Conservation (phyloP, 192 early-diverging fungal genomes). For the Linnemannia zychae region DNA sequence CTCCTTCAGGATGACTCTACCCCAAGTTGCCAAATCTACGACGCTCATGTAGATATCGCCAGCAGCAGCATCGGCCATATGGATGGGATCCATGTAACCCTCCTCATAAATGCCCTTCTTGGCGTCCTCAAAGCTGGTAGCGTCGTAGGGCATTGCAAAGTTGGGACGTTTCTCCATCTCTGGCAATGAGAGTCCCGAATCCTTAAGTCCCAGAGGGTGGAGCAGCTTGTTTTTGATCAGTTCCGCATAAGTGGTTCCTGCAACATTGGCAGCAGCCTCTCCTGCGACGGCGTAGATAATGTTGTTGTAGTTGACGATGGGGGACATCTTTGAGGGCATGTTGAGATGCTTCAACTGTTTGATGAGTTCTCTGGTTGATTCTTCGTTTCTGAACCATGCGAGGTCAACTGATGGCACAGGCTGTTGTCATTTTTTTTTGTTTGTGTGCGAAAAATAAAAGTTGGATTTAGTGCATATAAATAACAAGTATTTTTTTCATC, state of each 20-base stretch:
- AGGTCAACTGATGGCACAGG: neutral
- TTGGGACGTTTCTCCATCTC: slow-evolving; percentile 11
- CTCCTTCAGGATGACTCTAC: slow-evolving; percentile 3
- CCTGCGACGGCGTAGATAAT: slow-evolving; percentile 13
- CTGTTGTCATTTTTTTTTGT: neutral
- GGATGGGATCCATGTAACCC: neutral
- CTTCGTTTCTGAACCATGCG: slow-evolving; percentile 5
- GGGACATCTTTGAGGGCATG: neutral
- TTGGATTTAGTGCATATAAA: no score
- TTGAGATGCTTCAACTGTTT: slow-evolving; percentile 15
- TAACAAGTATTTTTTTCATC: no score
- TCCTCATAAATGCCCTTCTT: slow-evolving; percentile 5
- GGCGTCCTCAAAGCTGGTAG: slow-evolving; percentile 3
- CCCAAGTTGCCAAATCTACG: slow-evolving; percentile 21
- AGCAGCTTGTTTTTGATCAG: neutral
- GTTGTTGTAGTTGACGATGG: neutral
- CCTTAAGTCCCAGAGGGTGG: neutral
- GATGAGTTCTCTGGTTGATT: slow-evolving; percentile 1
- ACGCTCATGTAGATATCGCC: slow-evolving; percentile 28
- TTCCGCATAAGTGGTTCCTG: neutral
- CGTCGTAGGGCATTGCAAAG: slow-evolving; percentile 13
- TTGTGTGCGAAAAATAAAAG: no score
- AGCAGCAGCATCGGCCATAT: slow-evolving; percentile 3
- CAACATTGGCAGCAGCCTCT: neutral
- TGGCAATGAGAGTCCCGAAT: neutral